Percentiles rank a stretch among this genome's conserved stretches.
phyloP scores from a whole-genome alignment of 805 yeast species.

The Candida peoriensis region DNA sequence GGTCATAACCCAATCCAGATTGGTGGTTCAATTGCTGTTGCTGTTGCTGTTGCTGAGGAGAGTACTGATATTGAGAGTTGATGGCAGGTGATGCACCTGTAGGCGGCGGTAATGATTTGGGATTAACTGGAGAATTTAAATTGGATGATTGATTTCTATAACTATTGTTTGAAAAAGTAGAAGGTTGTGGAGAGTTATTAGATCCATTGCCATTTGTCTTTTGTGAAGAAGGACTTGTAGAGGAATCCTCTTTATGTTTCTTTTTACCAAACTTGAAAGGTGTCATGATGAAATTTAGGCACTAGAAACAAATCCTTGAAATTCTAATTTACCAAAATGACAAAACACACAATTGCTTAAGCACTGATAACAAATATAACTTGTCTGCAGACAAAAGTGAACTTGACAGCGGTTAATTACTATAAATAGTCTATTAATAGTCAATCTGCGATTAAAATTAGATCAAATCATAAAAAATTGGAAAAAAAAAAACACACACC shows the following conservation, averaged over 20 bases:
- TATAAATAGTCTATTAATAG: too few relatives aligned
- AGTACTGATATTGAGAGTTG: conserved; percentile 9
- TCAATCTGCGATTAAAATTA: too few relatives aligned
- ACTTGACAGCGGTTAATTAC: too few relatives aligned
- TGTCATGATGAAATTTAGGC: conserved; percentile 47
- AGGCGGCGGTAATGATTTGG: conserved; percentile 7
- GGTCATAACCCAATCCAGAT: conserved; percentile 15
- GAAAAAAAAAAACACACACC: too few relatives aligned
- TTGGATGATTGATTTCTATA: conserved; percentile 4
- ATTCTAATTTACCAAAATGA: too few relatives aligned
- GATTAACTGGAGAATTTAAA: conserved; percentile 10
- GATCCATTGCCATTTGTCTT: conserved; percentile 10
- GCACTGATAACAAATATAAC: too few relatives aligned
- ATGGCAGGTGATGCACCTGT: conserved; percentile 4
- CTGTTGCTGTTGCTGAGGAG: conserved; percentile 11
- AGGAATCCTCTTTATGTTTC: conserved; percentile 29
- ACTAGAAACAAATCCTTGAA: too few relatives aligned
- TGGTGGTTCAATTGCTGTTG: conserved; percentile 5
- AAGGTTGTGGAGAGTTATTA: conserved; percentile 21
- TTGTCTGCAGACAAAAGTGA: too few relatives aligned
- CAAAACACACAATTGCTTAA: too few relatives aligned
- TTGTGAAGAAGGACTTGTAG: conserved; percentile 14
- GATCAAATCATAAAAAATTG: too few relatives aligned
- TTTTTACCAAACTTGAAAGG: conserved; percentile 55
- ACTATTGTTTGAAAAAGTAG: conserved; percentile 15